These are phyloP conservation scores for Cryptococcus wingfieldii DNA, from an alignment of 1,284 basidiomycete species.

Conservation along the genomic window DNA sequence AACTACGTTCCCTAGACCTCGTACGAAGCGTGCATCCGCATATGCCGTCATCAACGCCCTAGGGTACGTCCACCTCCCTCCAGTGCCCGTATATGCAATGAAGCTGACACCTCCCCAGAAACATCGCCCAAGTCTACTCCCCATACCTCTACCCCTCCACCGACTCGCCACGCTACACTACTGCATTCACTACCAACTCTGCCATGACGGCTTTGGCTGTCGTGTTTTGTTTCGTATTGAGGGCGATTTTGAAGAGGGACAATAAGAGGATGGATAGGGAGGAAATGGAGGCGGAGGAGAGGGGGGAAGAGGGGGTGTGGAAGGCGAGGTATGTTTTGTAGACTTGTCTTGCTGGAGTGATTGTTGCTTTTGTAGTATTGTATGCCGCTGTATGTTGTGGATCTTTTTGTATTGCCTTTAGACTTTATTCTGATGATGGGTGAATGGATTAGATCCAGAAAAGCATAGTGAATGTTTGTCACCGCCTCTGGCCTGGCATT, in stretches of 20 bases:
- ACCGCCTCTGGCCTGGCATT: too few species aligned
- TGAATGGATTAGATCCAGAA: too few species aligned
- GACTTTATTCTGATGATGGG: too few species aligned
- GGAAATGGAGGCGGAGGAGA: not conserved
- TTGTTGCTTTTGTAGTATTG: too few species aligned
- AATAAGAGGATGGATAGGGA: constrained; percentile 26
- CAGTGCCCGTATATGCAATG: not conserved
- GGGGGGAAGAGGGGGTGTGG: not conserved
- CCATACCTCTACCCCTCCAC: constrained; percentile 33
- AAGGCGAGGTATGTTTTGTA: constrained; percentile 2
- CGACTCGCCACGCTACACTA: constrained; percentile 25
- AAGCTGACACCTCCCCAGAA: not conserved
- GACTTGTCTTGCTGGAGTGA: not conserved
- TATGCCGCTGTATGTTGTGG: too few species aligned
- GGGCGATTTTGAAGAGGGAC: constrained; percentile 24
- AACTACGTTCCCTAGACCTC: constrained; percentile 33
- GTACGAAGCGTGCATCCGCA: constrained; percentile 35
- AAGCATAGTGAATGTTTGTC: too few species aligned
- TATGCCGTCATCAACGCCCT: constrained; percentile 38
- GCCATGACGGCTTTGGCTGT: constrained; percentile 27
- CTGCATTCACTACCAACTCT: constrained; percentile 31
- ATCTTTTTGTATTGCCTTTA: too few species aligned
- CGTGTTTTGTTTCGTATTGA: constrained; percentile 21
- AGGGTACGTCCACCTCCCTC: constrained; percentile 15
- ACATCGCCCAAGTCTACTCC: constrained; percentile 36